Evolutionary conservation across 768 basidiomycete genomes (phyloP).

Genomic region (Termitomyces sp.): DNA sequence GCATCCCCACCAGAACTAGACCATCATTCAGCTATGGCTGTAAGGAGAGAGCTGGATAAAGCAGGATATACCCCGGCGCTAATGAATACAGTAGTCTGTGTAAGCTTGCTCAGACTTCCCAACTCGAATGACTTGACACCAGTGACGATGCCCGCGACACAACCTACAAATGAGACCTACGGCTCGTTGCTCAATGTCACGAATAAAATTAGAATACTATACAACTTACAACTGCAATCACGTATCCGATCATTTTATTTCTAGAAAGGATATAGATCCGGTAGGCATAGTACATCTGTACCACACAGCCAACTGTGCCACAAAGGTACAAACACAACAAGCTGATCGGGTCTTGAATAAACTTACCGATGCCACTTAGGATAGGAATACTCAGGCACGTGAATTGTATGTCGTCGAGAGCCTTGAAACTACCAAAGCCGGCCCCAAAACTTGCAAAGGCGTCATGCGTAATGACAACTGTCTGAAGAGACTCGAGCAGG

Average conservation of each 20-base stretch:
- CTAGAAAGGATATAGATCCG: conserved; percentile 24
- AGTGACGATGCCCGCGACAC: conserved; percentile 15
- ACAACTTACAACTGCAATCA: conserved; percentile 13
- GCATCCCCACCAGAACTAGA: conserved; percentile 19
- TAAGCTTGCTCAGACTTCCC: conserved; percentile 16
- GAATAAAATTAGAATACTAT: not conserved
- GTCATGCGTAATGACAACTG: conserved; percentile 19
- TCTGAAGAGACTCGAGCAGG: conserved; percentile 23
- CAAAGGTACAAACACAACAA: not conserved
- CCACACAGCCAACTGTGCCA: conserved; percentile 22
- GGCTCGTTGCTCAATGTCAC: not conserved
- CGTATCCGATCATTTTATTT: conserved; percentile 14
- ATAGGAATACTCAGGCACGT: conserved; percentile 24
- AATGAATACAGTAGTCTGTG: conserved; percentile 12
- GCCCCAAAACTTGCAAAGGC: conserved; percentile 22
- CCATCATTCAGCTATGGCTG: not conserved
- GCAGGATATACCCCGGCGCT: conserved; percentile 13
- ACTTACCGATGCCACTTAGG: conserved; percentile 23
- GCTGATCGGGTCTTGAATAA: not conserved
- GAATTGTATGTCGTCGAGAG: conserved; percentile 18
- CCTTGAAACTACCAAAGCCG: conserved; percentile 21
- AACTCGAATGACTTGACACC: conserved; percentile 16
- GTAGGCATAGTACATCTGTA: conserved; percentile 28
- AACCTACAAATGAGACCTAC: conserved; percentile 15
- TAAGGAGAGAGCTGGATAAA: not conserved